These are phyloP conservation scores for Thuidium tamariscinum DNA, from an alignment of 225 moss, liverwort and hornwort genomes.

Conservation along the genomic window DNA sequence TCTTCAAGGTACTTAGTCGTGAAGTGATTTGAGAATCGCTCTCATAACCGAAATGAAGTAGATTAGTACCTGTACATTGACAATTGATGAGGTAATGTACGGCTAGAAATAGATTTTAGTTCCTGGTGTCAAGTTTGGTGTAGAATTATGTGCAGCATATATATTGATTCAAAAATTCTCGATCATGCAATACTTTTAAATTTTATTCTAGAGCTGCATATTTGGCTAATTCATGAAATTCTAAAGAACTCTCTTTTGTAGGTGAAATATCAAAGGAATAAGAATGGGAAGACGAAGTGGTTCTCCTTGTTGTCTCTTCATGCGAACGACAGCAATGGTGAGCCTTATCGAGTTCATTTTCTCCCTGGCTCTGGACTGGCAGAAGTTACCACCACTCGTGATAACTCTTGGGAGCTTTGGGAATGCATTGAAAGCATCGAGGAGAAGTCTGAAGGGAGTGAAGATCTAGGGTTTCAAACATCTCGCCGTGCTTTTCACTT, in stretches of 20 bases:
- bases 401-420: slow-evolving; percentile 86
- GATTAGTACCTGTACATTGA: neutral
- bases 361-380: slow-evolving; percentile 73
- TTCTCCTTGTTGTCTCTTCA: slow-evolving; percentile 88
- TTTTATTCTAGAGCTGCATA: neutral
- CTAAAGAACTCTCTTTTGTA: slow-evolving; percentile 2
- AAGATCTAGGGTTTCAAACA: slow-evolving; percentile 52
- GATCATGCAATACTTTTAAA: neutral
- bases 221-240: neutral
- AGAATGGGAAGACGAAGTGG: slow-evolving; percentile 51
- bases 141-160: neutral
- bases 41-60: neutral
- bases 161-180: neutral
- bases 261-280: slow-evolving; percentile 78
- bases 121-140: neutral
- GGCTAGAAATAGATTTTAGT: neutral
- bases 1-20: slow-evolving; percentile 62
- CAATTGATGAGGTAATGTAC: neutral
- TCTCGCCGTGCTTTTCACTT: slow-evolving; percentile 58
- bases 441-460: slow-evolving; percentile 46
- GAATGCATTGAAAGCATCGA: slow-evolving; percentile 48
- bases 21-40: neutral
- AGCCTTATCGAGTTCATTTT: slow-evolving; percentile 71
- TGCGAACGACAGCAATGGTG: slow-evolving; percentile 57
- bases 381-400: slow-evolving; percentile 46